These are phyloP conservation scores for Monosporascus sp. DNA, from an alignment of 2,329 filamentous ascomycete species.

Conservation along the genomic window DNA sequence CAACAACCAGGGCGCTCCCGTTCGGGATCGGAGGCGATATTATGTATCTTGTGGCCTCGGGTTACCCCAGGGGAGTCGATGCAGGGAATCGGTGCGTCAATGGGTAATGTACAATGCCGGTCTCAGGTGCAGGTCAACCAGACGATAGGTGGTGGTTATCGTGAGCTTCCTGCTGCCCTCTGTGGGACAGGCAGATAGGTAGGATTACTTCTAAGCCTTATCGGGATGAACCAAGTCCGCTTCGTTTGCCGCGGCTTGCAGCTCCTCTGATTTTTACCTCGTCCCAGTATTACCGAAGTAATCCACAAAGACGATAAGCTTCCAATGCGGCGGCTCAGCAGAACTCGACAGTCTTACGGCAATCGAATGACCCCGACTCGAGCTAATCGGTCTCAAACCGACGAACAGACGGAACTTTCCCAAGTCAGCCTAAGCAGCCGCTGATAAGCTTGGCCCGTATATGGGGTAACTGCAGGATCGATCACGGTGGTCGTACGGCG, in stretches of 20 bases:
- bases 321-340: too few relatives aligned
- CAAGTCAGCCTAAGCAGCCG: too few relatives aligned
- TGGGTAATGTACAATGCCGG: background rate
- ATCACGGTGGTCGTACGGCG: background rate
- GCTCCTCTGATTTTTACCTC: background rate
- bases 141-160: background rate
- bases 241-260: background rate
- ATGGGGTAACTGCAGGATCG: background rate
- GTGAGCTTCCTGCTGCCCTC: background rate
- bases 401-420: background rate
- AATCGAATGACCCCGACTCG: background rate
- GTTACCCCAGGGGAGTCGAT: background rate
- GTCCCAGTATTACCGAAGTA: too few relatives aligned
- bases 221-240: background rate
- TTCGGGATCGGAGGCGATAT: background rate
- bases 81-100: background rate
- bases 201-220: too few relatives aligned
- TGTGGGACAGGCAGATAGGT: background rate
- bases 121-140: background rate
- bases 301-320: too few relatives aligned
- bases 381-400: background rate
- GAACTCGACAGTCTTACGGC: too few relatives aligned
- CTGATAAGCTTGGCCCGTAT: background rate
- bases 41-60: conserved; percentile 6
- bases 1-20: background rate